Evolutionary conservation across 805 yeast species (phyloP), one percentile per base, ranked within the genome.

Genomic region (Yueomyces sinensis): DNA sequence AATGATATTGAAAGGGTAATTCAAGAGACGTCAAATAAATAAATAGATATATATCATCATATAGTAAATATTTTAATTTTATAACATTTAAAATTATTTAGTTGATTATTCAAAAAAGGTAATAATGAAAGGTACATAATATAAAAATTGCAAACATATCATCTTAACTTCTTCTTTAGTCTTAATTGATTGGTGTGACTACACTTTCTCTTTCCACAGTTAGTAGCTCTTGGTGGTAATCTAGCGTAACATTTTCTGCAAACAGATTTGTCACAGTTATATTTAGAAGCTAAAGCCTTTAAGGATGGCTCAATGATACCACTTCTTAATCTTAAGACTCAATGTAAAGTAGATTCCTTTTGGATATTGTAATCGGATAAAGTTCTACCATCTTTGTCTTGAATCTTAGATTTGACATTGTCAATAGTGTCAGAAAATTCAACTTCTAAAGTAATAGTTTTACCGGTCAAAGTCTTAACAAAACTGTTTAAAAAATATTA

Each of bases 161-260:
- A 87, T 77, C 87, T 86, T 68, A 84, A 78, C 87, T 89, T 89
- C 94, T 89, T 89, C 94, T 89, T 91, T 73, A 97, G 97, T 78
- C 98, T 86, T 72, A 91, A 83, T 77, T 91, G 98, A 80, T 91
- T 91, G 68, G 95, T 76, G 93, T 91, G 98, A 65, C 98, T 98
- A 74, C 98, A 91, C 81, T 91, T 91, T 84, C 96, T 86, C 97
- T 91, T 91, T 78, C 98, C 86, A 81, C 98, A 91, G 95, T 91
- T 91, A 72, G 97, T 91, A 60, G 98, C 98, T 82, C 97, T 93
- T 72, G 98, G 95, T 65, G 98, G 98, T 65, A 91, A 87, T 79
- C 98, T 91, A 61, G 98, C 96, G 81, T 91, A 91, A 77, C 98
- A 91, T 69, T 87, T 83, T 74, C 98, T 93, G 80, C 98, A 91